Evolutionary conservation across 495 filamentous ascomycete species (phyloP), one percentile per base, ranked within the genome.

Genomic region (Parachaetomium inaequale): DNA sequence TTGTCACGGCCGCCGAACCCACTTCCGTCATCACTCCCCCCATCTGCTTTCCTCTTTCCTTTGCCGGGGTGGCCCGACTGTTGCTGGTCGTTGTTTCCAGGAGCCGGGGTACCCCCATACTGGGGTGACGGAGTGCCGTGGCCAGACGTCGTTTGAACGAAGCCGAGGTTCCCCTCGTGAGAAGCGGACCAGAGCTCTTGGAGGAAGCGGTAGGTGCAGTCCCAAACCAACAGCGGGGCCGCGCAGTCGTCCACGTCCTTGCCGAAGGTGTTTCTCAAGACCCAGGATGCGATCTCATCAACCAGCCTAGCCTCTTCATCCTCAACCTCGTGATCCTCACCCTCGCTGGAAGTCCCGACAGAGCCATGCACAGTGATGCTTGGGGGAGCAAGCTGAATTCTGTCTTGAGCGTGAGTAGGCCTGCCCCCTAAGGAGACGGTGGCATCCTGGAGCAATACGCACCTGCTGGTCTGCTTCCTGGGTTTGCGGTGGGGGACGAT

Each of bases 211-310:
- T 62, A 55, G 26, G 70, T 72, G 62, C 70, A 72, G 51, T 72
- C 70, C 68, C 59, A 64, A 23, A 72, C 58, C 21, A 72, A 28
- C n/a, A 68, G 52, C 4, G 70, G 70, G n/a, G 70, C 67, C 2
- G 66, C 58, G 26, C 70, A 70, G 49, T 72, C 70, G 23, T 68
- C 70, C 46, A 72, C 51, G 34, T 72, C 70, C 45, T 70, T 72
- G 1, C 70, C 67, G 31, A 66, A 67, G 4, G 68, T 62, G 43
- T 63, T 68, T 28, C 70, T 46, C 62, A 72, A 28, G 19, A 72
- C 70, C 63, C 60, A 72, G 23, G 65, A 70, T 4, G 68, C 67
- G 38, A 72, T 65, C 54, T 70, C 70, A 43, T 72, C 58, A 29
- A 70, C 64, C 25, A 66, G 42, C 23, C 55, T 58, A n/a, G 47